Percentiles rank a stretch among this genome's conserved stretches.
Conservation (phyloP, 805 yeast species). For the Metahyphopichia silvanorum region DNA sequence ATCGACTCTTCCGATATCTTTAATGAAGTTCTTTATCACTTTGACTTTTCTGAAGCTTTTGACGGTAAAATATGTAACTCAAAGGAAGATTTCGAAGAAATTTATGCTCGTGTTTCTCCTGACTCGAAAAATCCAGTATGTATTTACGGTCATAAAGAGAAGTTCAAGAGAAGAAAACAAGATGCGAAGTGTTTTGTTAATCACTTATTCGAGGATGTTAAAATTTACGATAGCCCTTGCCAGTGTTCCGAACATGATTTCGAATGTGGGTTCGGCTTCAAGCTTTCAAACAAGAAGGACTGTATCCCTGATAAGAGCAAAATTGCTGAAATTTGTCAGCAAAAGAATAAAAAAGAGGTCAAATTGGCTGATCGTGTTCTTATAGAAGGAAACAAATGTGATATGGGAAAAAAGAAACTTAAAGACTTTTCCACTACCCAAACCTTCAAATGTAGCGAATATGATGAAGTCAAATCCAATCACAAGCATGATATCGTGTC, state of each 20-base stretch:
- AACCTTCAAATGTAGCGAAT: constrained; percentile 36
- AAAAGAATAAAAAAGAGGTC: constrained; percentile 16
- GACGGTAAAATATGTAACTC: constrained; percentile 41
- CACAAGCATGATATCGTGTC: constrained; percentile 29
- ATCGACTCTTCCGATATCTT: constrained; percentile 6
- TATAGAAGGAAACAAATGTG: constrained; percentile 46
- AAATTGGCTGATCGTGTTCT: constrained; percentile 37
- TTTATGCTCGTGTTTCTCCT: constrained; percentile 48
- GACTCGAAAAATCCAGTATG: constrained; percentile 43
- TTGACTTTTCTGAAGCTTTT: constrained; percentile 61
- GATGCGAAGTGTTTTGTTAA: constrained; percentile 62
- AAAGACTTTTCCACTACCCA: constrained; percentile 22
- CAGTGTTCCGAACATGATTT: constrained; percentile 62
- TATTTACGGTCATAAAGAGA: constrained; percentile 66
- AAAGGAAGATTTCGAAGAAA: constrained; percentile 58
- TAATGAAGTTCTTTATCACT: constrained; percentile 23
- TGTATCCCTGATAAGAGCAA: constrained; percentile 43
- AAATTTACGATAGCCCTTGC: constrained; percentile 53
- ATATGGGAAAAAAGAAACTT: constrained; percentile 16
- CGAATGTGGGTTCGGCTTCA: constrained; percentile 61
- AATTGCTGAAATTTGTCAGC: constrained; percentile 22
- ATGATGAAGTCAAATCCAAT: constrained; percentile 9
- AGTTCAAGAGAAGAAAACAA: constrained; percentile 59
- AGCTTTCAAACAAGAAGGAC: constrained; percentile 26
- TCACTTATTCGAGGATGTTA: constrained; percentile 44